These are phyloP conservation scores for Chara braunii DNA, from an alignment of 139 green algal species.

Conservation along the genomic window DNA sequence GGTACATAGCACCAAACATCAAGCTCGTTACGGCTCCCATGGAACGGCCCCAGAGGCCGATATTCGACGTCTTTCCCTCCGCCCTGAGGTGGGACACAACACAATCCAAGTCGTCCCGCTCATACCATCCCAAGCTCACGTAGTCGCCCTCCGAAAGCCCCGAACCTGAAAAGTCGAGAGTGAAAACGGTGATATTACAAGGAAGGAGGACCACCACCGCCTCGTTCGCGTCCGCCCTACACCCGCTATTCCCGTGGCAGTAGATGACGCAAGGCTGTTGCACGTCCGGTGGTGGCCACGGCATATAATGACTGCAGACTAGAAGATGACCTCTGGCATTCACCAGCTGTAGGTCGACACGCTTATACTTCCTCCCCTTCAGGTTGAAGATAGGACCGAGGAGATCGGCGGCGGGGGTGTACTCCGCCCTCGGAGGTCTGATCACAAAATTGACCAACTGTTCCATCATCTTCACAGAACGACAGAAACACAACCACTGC, in stretches of 20 bases:
- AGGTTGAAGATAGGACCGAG: conserved; percentile 30
- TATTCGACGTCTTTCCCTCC: conserved; percentile 49
- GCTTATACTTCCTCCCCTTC: conserved; percentile 14
- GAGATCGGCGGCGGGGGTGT: conserved; percentile 10
- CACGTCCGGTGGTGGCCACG: neutral
- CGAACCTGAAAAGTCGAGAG: conserved; percentile 55
- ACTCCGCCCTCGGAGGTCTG: conserved; percentile 36
- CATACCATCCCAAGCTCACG: conserved; percentile 70
- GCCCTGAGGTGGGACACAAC: conserved; percentile 56
- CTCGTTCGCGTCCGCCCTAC: conserved; percentile 44
- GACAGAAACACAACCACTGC: too few species aligned
- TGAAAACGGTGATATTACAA: conserved; percentile 44
- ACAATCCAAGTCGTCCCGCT: conserved; percentile 24
- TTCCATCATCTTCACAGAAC: too few species aligned
- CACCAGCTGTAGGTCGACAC: conserved; percentile 29
- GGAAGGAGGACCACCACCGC: conserved; percentile 38
- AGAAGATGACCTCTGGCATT: conserved; percentile 24
- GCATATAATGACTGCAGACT: conserved; percentile 34
- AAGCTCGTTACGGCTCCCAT: conserved; percentile 91
- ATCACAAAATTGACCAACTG: conserved; percentile 40
- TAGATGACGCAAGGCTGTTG: conserved; percentile 41
- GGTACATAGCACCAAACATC: conserved; percentile 60
- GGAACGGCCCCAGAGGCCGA: conserved; percentile 86
- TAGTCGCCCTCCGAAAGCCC: conserved; percentile 79
- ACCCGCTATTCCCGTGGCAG: conserved; percentile 44